Base-by-base conservation (phyloP, 352 stramenopile genomes). In the Phytopythium oedochilum region DNA sequence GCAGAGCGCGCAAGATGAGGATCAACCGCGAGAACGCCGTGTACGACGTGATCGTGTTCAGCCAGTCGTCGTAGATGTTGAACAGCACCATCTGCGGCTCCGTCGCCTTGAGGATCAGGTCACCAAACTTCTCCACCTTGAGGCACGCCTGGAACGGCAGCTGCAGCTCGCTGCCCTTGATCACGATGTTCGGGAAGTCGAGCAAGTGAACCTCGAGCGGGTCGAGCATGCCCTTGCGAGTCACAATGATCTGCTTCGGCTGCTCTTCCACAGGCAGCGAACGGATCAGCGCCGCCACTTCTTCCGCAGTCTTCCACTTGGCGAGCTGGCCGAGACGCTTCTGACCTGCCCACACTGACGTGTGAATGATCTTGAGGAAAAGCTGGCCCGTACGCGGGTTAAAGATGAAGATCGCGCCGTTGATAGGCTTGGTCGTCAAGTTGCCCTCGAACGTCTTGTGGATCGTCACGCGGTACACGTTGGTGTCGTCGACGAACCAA, bases 281-380 rank as follows among this genome's bases (percentile, higher is more conserved):
- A 17, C 97, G 95, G 79, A 99, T 99, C 6, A 99, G 69, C 26
- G 97, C 97, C 7, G 97, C 97, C 38, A 99, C 97, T 96, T 99
- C 98, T 88, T 99, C 98, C 0, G 98, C 97, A 9, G 98, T 99
- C 74, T 99, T 99, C 97, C 97, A 99, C 71, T 99, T 99, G 0
- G 97, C 97, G 29, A 99, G 81, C 80, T 99, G 97, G 0, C 96
- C 97, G 31, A 99, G 83, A 68, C 97, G 97, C 70, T 99, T 99
- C 71, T 99, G 97, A 9, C 98, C 97, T 29, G 97, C 96, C 97
- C 97, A 99, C 53, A 99, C 97, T 53, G 91, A 99, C 20, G 97
- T 99, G 83, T 99, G 98, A 58, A 99, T 99, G 58, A 99, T 99
- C 82, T 99, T 99, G 20, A 99, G 74, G 78, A 99, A 99, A 18